Conservation (phyloP, 1,139 yeast genomes). For the Geotrichum aggregatum region DNA sequence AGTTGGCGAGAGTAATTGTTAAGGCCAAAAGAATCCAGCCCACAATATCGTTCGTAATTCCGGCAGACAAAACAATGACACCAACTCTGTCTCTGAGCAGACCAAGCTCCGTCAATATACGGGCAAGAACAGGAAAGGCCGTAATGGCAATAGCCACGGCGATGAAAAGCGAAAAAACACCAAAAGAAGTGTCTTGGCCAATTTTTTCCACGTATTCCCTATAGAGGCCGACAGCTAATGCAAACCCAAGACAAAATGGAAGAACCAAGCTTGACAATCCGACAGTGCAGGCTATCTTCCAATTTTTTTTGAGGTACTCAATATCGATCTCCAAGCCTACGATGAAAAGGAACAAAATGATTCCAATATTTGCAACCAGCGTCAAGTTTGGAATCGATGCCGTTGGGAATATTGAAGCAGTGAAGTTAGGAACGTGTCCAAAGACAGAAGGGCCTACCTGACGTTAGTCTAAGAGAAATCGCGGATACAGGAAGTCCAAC, state of each 20-base stretch:
- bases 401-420: conserved; percentile 57
- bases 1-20: conserved; percentile 68
- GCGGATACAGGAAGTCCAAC: no score
- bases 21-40: conserved; percentile 79
- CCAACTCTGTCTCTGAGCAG: conserved; percentile 71
- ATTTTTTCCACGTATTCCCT: conserved; percentile 44
- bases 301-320: conserved; percentile 54
- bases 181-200: conserved; percentile 47
- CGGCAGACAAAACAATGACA: conserved; percentile 72
- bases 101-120: conserved; percentile 68
- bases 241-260: conserved; percentile 75
- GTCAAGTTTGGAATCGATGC: conserved; percentile 61
- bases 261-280: conserved; percentile 67
- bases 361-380: conserved; percentile 66
- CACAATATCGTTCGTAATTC: conserved; percentile 68
- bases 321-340: conserved; percentile 76
- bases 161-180: conserved; percentile 69
- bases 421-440: conserved; percentile 66
- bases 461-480: no score
- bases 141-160: conserved; percentile 81
- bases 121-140: conserved; percentile 77
- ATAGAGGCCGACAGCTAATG: conserved; percentile 63
- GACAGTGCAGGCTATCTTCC: conserved; percentile 60
- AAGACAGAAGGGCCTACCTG: conserved; percentile 44
- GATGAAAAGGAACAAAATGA: conserved; percentile 66